phyloP scores from a whole-genome alignment of 2,329 filamentous ascomycete species.

The Pseudopithomyces chartarum region DNA sequence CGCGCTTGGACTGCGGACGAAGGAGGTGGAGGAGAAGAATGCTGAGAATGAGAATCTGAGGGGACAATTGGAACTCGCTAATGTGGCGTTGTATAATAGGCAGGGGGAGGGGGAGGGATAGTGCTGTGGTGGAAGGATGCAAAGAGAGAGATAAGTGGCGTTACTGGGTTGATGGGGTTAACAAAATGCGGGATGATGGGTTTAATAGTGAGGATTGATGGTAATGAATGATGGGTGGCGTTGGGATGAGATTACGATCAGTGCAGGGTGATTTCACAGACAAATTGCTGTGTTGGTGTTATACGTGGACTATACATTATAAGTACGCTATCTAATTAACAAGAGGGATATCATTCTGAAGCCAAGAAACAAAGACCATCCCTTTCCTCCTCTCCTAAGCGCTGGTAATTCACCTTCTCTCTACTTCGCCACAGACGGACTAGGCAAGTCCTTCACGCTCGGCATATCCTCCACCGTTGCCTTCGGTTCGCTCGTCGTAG shows the following conservation, averaged over 20 bases:
- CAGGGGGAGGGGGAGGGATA: background rate
- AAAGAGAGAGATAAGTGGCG: no score
- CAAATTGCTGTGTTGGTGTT: no score
- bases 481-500: slow-evolving; percentile 19
- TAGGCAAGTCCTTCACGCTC: slow-evolving; percentile 42
- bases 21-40: slow-evolving; percentile 32
- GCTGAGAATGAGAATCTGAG: slow-evolving; percentile 31
- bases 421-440: slow-evolving; percentile 27
- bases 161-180: no score
- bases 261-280: no score
- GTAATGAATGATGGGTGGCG: no score
- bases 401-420: background rate
- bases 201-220: no score
- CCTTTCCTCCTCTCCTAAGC: background rate
- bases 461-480: slow-evolving; percentile 41
- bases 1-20: slow-evolving; percentile 24
- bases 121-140: no score
- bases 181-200: no score
- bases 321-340: background rate
- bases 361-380: background rate
- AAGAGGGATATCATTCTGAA: slow-evolving; percentile 17
- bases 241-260: no score
- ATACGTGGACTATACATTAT: slow-evolving; percentile 36
- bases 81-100: slow-evolving; percentile 28
- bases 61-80: slow-evolving; percentile 34